phyloP scores from a whole-genome alignment of 2,329 filamentous ascomycete genomes.

The Penicillium sp. region DNA sequence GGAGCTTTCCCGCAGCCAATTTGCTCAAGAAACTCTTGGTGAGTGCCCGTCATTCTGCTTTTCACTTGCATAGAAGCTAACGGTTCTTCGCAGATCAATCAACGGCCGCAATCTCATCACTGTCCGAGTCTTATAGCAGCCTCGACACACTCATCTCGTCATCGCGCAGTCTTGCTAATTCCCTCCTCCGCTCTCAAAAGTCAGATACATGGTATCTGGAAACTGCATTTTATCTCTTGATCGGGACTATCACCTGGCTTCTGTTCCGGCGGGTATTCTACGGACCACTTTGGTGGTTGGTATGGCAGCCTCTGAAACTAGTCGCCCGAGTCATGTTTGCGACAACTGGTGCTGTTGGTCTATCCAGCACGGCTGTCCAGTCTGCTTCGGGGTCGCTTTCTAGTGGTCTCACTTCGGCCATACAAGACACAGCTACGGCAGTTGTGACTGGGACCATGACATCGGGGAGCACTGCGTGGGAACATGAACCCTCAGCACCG shows the following conservation, averaged over 20 bases:
- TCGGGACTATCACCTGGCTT: conserved; percentile 79
- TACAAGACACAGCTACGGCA: conserved; percentile 24
- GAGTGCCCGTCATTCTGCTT: conserved; percentile 11
- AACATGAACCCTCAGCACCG: conserved; percentile 22
- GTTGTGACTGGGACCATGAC: conserved; percentile 16
- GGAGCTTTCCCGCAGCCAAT: conserved; percentile 83
- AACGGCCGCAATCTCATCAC: conserved; percentile 75
- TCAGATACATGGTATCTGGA: conserved; percentile 98
- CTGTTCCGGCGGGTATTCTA: conserved; percentile 82
- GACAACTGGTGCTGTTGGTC: conserved; percentile 56
- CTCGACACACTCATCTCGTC: conserved; percentile 76
- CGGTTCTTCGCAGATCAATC: conserved; percentile 60
- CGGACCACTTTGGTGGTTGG: conserved; percentile 85
- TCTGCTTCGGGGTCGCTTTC: conserved; percentile 22
- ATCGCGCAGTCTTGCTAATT: conserved; percentile 73
- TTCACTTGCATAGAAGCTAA: not conserved
- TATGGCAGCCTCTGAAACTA: conserved; percentile 78
- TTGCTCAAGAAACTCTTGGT: conserved; percentile 81
- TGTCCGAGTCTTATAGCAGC: conserved; percentile 78
- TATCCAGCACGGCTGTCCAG: conserved; percentile 31
- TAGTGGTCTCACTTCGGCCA: conserved; percentile 20
- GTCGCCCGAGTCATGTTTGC: conserved; percentile 62
- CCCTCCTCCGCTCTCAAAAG: conserved; percentile 84
- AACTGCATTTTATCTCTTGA: conserved; percentile 80
- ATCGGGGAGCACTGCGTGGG: conserved; percentile 19